A percentile compares a stretch with the other conserved stretches of the same genome.
phyloP scores from a whole-genome alignment of 2,329 filamentous ascomycete species.

The Stachybotrys echinatus region DNA sequence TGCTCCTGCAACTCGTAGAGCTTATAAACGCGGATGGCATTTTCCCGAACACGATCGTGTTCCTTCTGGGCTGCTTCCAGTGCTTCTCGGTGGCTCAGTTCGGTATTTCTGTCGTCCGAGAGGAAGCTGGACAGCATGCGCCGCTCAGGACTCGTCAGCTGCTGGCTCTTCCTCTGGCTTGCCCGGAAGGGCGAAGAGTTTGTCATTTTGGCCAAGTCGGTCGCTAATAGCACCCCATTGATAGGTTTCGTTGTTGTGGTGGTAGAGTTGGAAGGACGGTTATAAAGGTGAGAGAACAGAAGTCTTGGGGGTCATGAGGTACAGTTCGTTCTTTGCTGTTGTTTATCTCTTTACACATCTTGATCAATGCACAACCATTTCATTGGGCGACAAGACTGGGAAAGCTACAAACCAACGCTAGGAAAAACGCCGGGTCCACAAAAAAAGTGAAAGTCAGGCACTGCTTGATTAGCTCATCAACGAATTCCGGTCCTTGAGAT shows the following conservation, averaged over 20 bases:
- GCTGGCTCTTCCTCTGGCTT: slow-evolving; percentile 30
- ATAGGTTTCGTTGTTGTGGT: background rate
- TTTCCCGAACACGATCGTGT: slow-evolving; percentile 58
- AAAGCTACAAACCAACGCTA: background rate
- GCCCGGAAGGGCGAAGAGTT: slow-evolving; percentile 35
- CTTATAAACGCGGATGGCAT: slow-evolving; percentile 42
- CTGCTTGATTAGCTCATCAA: too few relatives aligned
- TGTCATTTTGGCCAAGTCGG: slow-evolving; percentile 28
- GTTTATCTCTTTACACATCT: background rate
- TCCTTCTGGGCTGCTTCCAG: slow-evolving; percentile 60
- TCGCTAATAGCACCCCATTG: slow-evolving; percentile 16
- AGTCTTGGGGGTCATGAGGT: background rate
- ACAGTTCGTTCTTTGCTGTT: background rate
- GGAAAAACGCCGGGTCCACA: background rate
- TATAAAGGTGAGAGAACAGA: background rate
- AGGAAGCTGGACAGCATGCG: slow-evolving; percentile 56
- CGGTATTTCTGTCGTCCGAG: slow-evolving; percentile 55
- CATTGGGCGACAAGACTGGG: background rate
- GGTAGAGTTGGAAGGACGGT: background rate
- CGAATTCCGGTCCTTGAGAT: too few relatives aligned
- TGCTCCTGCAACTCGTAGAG: slow-evolving; percentile 42
- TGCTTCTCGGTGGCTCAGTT: slow-evolving; percentile 58
- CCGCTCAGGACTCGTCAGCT: slow-evolving; percentile 35
- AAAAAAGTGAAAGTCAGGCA: too few relatives aligned
- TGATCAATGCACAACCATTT: background rate